Conservation (phyloP, 2,329 filamentous ascomycete species). For the Apiospora marii region DNA sequence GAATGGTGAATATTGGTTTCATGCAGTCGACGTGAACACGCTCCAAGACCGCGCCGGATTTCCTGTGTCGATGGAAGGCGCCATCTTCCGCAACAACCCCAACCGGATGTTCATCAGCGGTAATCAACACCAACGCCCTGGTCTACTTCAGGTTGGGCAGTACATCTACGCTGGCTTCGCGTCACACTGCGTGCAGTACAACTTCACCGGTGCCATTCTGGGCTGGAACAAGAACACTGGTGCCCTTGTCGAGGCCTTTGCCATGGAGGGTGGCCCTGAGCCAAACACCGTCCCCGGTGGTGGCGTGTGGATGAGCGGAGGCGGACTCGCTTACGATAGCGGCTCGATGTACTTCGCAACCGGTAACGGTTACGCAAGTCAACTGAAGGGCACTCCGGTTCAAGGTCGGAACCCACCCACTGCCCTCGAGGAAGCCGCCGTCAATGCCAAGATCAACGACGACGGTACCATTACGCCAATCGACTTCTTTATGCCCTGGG, state of each 20-base stretch:
- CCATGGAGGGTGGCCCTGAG: slow-evolving; percentile 53
- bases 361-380: slow-evolving; percentile 57
- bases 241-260: slow-evolving; percentile 51
- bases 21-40: slow-evolving; percentile 55
- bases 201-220: slow-evolving; percentile 58
- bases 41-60: slow-evolving; percentile 50
- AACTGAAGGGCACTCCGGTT: slow-evolving; percentile 52
- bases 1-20: slow-evolving; percentile 53
- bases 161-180: slow-evolving; percentile 58
- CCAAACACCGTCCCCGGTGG: slow-evolving; percentile 48
- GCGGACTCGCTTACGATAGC: slow-evolving; percentile 53
- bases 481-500: slow-evolving; percentile 60
- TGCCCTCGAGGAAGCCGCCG: slow-evolving; percentile 56
- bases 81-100: slow-evolving; percentile 53
- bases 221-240: slow-evolving; percentile 56
- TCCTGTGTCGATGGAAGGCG: slow-evolving; percentile 52
- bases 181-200: slow-evolving; percentile 59
- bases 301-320: slow-evolving; percentile 59
- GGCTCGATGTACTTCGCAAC: slow-evolving; percentile 56
- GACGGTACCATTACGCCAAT: slow-evolving; percentile 52
- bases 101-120: slow-evolving; percentile 54
- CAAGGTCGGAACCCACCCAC: slow-evolving; percentile 53
- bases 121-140: slow-evolving; percentile 56
- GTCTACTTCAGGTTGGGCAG: slow-evolving; percentile 53
- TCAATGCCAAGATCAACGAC: slow-evolving; percentile 54